These are phyloP conservation scores for Backusella tuberculispora DNA, from an alignment of 192 early-diverging fungal genomes.

Conservation along the genomic window DNA sequence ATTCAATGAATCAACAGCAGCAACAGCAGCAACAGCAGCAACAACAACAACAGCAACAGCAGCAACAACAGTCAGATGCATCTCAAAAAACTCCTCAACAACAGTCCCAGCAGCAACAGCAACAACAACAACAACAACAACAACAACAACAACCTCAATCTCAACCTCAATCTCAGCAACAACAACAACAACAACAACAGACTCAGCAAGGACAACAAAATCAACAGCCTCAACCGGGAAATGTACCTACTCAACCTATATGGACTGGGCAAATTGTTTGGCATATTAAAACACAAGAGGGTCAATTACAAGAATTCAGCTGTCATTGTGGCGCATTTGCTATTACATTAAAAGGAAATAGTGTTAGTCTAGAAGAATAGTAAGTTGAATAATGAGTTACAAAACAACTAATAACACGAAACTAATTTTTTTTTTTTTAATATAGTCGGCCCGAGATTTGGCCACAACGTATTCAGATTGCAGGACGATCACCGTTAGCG, in stretches of 20 bases:
- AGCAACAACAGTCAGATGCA: slow-evolving; percentile 9
- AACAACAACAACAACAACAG: slow-evolving; percentile 31
- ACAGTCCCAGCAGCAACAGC: background rate
- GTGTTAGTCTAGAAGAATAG: slow-evolving; percentile 40
- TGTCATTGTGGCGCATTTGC: slow-evolving; percentile 46
- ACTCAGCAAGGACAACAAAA: slow-evolving; percentile 15
- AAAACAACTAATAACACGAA: background rate
- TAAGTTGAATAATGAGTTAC: slow-evolving; percentile 27
- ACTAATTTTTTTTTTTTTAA: background rate
- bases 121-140: slow-evolving; percentile 7
- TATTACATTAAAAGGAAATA: slow-evolving; percentile 33
- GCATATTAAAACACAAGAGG: slow-evolving; percentile 41
- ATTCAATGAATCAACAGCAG: background rate
- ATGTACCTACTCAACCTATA: slow-evolving; percentile 25
- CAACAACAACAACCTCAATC: slow-evolving; percentile 4
- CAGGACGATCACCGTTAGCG: slow-evolving; percentile 34
- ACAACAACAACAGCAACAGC: background rate
- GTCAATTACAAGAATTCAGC: slow-evolving; percentile 38
- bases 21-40: slow-evolving; percentile 18
- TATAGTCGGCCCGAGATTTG: slow-evolving; percentile 41
- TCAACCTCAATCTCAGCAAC: background rate
- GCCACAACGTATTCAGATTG: slow-evolving; percentile 43
- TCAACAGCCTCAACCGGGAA: slow-evolving; percentile 17
- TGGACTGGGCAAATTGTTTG: slow-evolving; percentile 48
- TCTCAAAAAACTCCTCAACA: background rate